phyloP scores from a whole-genome alignment of 1,139 yeast species.

The Saccharomyces hybrid region DNA sequence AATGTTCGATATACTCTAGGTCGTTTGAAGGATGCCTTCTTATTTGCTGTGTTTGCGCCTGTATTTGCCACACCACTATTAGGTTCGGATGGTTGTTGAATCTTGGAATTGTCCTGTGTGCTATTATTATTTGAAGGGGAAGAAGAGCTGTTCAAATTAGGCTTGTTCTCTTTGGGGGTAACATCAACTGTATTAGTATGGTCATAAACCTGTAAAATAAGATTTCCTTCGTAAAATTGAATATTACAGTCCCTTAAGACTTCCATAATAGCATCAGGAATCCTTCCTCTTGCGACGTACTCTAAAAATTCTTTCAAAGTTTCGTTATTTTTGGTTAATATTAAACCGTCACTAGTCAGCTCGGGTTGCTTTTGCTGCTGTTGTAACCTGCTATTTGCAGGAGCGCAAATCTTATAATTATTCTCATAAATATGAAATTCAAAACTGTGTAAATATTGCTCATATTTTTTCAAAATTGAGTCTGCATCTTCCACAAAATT shows the following conservation, averaged over 20 bases:
- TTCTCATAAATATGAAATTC: constrained; percentile 87
- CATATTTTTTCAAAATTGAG: constrained; percentile 70
- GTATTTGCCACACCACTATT: constrained; percentile 1
- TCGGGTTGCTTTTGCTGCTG: constrained; percentile 31
- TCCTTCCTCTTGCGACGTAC: constrained; percentile 70
- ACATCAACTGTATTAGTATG: constrained; percentile 44
- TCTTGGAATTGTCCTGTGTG: neutral
- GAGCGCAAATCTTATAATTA: constrained; percentile 53
- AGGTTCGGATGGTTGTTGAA: constrained; percentile 4
- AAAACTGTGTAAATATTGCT: constrained; percentile 71
- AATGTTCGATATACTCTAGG: constrained; percentile 74
- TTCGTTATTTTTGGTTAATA: constrained; percentile 76
- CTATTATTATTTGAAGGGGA: neutral
- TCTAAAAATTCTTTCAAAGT: constrained; percentile 71
- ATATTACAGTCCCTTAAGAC: constrained; percentile 80
- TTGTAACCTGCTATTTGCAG: constrained; percentile 34
- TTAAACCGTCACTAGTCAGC: constrained; percentile 50
- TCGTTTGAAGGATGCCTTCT: constrained; percentile 28
- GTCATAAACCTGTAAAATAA: constrained; percentile 76
- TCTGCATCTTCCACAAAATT: constrained; percentile 66
- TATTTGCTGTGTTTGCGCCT: constrained; percentile 3
- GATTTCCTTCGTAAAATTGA: constrained; percentile 79
- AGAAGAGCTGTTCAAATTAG: constrained; percentile 3
- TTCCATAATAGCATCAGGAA: constrained; percentile 86
- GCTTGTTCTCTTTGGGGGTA: constrained; percentile 11